Evolutionary conservation across 768 basidiomycete genomes (phyloP).

Genomic region (Dictyophora rubrovolvata): DNA sequence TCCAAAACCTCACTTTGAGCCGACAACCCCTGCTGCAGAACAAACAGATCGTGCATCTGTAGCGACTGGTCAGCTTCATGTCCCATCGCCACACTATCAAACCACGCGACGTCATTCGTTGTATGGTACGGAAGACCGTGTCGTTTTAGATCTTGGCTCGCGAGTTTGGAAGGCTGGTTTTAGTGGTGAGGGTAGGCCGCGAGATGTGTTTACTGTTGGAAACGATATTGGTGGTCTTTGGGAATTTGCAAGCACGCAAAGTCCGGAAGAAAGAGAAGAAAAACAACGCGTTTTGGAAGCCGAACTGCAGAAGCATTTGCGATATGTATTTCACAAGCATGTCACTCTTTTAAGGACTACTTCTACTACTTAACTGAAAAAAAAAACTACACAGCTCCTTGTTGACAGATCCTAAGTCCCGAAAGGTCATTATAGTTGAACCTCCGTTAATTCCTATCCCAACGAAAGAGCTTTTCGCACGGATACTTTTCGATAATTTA

Average conservation of each 20-base stretch:
- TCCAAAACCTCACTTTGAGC: conserved; percentile 12
- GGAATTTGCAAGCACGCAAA: conserved; percentile 46
- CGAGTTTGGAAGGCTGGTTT: conserved; percentile 96
- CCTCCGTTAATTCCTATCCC: conserved; percentile 77
- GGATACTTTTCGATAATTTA: conserved; percentile 80
- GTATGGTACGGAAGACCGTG: conserved; percentile 93
- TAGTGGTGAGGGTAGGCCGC: conserved; percentile 86
- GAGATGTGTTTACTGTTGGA: conserved; percentile 72
- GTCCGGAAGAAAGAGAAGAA: conserved; percentile 52
- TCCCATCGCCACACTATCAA: conserved; percentile 64
- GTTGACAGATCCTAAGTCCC: conserved; percentile 87
- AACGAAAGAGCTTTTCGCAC: conserved; percentile 82
- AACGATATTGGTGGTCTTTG: conserved; percentile 39
- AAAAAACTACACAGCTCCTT: conserved; percentile 68
- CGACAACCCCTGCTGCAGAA: conserved; percentile 48
- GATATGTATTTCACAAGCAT: conserved; percentile 80
- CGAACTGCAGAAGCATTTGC: conserved; percentile 54
- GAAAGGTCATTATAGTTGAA: conserved; percentile 90
- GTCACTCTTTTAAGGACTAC: conserved; percentile 20
- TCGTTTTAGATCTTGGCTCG: conserved; percentile 92
- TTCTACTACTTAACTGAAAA: conserved; percentile 18
- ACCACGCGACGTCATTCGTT: conserved; percentile 85
- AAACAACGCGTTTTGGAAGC: conserved; percentile 64
- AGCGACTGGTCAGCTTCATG: conserved; percentile 34
- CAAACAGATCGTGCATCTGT: conserved; percentile 29